Base-by-base conservation (phyloP, 2,329 filamentous ascomycete species). In the Erysiphe pulchra region DNA sequence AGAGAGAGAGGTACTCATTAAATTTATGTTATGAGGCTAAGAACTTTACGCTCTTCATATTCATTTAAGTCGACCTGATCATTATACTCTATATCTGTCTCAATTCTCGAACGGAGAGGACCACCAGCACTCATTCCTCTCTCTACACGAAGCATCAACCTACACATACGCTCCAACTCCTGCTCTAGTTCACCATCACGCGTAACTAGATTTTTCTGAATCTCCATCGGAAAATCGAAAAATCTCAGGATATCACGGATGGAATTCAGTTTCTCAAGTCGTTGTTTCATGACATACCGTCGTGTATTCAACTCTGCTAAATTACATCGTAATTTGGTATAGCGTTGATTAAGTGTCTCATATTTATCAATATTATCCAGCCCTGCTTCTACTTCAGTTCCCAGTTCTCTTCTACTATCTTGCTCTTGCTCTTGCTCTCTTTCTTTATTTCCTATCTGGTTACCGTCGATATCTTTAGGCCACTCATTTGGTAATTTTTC, bases 121-220 rank as follows among this genome's bases (percentile, higher is more conserved):
- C 6, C 6, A 6, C 20, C 20, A 24, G 20, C 6, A 6, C 3
- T 24, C 20, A 77, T 62, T 17, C 70, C 65, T 2, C 67, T 70
- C 4, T 67, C 66, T 0, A 79, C 73, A 24, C 75, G 65, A 1
- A 68, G 67, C 46, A 78, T 63, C 49, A 84, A 59, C 51, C 75
- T 64, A 32, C 75, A 68, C 68, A 77, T 80, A 50, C 68, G 69
- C 57, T 75, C 70, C 46, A 84, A 61, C 59, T 83, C 78, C 45
- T 63, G 63, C 55, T 77, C 77, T 10, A 84, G 58, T 42, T 74
- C 68, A 1, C 75, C 73, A 55, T 77, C 70, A 31, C 70, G 69
- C 44, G 73, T 76, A 1, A 79, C 66, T 3, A 84, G 58, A 55
- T 81, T 82, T 47, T 72, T 68, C 57, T 84, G 79, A 7, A 78